Evolutionary conservation across 495 filamentous ascomycete species (phyloP).

Genomic region (Pseudoneurospora amorphoporcata): DNA sequence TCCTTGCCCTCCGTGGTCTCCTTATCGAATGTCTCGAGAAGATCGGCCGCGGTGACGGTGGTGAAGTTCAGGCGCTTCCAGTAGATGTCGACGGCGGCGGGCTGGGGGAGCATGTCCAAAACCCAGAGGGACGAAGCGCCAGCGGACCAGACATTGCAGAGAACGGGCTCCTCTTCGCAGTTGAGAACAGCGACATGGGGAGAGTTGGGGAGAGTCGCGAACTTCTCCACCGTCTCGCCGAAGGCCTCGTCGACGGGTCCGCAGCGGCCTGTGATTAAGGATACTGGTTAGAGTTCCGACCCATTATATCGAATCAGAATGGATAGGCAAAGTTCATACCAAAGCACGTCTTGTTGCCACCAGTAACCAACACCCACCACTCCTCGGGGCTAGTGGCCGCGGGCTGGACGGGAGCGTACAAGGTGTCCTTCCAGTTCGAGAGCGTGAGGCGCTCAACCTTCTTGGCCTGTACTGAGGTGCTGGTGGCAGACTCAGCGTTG

Average conservation of each 20-base stretch:
- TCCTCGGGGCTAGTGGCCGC: constrained; percentile 50
- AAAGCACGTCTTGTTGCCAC: constrained; percentile 82
- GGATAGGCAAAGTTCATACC: constrained; percentile 29
- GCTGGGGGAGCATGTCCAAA: constrained; percentile 47
- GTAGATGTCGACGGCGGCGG: constrained; percentile 51
- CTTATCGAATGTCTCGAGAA: constrained; percentile 53
- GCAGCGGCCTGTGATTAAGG: constrained; percentile 33
- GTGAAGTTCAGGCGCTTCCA: constrained; percentile 55
- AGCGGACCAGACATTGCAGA: constrained; percentile 76
- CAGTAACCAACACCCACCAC: constrained; percentile 73
- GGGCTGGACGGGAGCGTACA: constrained; percentile 52
- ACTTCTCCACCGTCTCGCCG: constrained; percentile 54
- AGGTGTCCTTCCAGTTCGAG: constrained; percentile 57
- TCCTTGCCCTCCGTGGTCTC: constrained; percentile 44
- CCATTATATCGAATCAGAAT: background rate
- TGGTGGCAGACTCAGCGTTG: constrained; percentile 12
- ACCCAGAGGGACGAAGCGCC: constrained; percentile 62
- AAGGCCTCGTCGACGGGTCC: constrained; percentile 35
- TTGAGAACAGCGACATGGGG: constrained; percentile 65
- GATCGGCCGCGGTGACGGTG: constrained; percentile 49
- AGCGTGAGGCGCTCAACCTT: constrained; percentile 52
- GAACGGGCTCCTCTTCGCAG: constrained; percentile 68
- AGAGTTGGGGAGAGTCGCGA: constrained; percentile 52
- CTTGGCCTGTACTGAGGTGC: constrained; percentile 35
- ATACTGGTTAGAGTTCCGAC: constrained; percentile 6